Base-by-base conservation (phyloP, 2,329 filamentous ascomycete species). In the Colletotrichum sp. region DNA sequence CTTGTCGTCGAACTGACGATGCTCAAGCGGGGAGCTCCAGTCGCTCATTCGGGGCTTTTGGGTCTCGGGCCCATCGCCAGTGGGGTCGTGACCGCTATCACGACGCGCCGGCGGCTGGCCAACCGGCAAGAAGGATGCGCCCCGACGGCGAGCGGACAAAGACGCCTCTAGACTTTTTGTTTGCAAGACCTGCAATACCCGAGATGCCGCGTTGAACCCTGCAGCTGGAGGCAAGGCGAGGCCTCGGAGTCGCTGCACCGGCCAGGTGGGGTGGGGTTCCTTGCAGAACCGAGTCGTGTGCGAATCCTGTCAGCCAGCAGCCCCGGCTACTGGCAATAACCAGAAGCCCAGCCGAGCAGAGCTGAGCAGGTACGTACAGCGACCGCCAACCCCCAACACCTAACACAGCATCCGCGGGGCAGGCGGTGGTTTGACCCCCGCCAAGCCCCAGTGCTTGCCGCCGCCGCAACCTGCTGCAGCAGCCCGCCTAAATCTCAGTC, bases 391-490 rank as follows among this genome's bases (percentile, higher is more conserved):
- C 44, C 30, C 44, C 44, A 49, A 39, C 18, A 39, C 32, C 32
- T 52, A 76, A 15, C 16, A 26, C 26, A 34, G 13, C 30, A 70
- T n/a, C 28, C 36, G 64, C 73, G 73, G 73, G 59, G 65, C 60
- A 70, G 39, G 26, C 59, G 64, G 34, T 73, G 74, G 39, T 76
- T 76, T 62, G 73, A 55, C 69, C 73, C 67, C 64, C 73, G 68
- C 73, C 76, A 72, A 75, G 72, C 76, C 64, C 66, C 64, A 72
- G 62, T 72, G 68, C 73, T 65, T 68, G 16, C 65, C 70, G 64
- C 28, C 59, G 55, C 64, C 70, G 70, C 32, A 30, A 64, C 72
- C 30, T 66, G 68, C 55, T 49, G 62, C 57, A 67, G 55, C 72
- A 59, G 36, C 68, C 49, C 44, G 63, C 57, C 73, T n/a, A 36